Conservation (phyloP, 2,329 filamentous ascomycete species). For the Epichloe baconii region DNA sequence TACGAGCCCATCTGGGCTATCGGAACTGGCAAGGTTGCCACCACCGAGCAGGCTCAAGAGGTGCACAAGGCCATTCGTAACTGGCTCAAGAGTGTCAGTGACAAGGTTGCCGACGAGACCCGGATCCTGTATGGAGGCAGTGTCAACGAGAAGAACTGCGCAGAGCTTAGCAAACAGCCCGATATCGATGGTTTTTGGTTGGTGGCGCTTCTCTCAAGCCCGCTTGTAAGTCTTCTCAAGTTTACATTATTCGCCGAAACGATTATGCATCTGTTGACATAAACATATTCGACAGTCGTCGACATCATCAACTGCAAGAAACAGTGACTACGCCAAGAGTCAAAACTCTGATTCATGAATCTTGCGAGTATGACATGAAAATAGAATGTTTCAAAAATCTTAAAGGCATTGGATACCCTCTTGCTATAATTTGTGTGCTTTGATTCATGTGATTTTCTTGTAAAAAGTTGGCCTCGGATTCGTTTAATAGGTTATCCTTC, state of each 20-base stretch:
- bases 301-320: slow-evolving; percentile 45
- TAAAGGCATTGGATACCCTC: not conserved
- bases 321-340: slow-evolving; percentile 23
- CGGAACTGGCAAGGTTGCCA: slow-evolving; percentile 88
- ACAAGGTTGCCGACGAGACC: slow-evolving; percentile 69
- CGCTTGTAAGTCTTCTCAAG: slow-evolving; percentile 51
- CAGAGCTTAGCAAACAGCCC: slow-evolving; percentile 75
- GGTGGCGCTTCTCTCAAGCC: slow-evolving; percentile 95
- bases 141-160: slow-evolving; percentile 97
- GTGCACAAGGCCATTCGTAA: slow-evolving; percentile 83
- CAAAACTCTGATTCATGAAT: not conserved
- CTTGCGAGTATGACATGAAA: not conserved
- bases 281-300: slow-evolving; percentile 27
- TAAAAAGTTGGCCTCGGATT: not conserved
- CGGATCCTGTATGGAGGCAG: slow-evolving; percentile 94
- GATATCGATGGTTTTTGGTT: slow-evolving; percentile 96
- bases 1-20: slow-evolving; percentile 98
- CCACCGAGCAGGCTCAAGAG: slow-evolving; percentile 82
- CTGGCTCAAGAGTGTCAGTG: slow-evolving; percentile 71
- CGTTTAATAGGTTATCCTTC: not conserved
- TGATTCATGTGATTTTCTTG: not conserved
- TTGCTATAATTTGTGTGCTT: not conserved
- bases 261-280: not conserved
- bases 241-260: not conserved
- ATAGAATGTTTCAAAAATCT: not conserved